Conservation (phyloP, 228 moss, liverwort and hornwort genomes). For the Sphagnum magellanicum region DNA sequence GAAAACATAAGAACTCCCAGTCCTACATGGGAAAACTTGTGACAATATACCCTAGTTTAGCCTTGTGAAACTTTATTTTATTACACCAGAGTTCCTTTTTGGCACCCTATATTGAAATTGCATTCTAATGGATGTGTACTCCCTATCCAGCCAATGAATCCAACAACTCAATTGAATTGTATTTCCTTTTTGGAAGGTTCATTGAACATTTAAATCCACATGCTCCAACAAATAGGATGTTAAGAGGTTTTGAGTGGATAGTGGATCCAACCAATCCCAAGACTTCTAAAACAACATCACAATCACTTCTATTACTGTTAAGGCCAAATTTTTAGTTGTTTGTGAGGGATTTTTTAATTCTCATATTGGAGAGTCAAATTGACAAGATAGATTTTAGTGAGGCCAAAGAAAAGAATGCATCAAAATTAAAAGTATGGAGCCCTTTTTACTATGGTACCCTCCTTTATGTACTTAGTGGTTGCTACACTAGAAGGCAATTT, state of each 20-base stretch:
- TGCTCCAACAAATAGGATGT: not conserved
- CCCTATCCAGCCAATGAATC: constrained; percentile 7
- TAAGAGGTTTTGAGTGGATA: not conserved
- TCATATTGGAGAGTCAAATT: constrained; percentile 4
- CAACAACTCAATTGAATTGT: constrained; percentile 3
- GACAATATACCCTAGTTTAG: not conserved
- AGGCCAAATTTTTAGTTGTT: constrained; percentile 13
- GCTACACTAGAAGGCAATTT: not conserved
- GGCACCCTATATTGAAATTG: constrained; percentile 3
- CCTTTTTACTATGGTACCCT: constrained; percentile 3
- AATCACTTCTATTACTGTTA: not conserved
- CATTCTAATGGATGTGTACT: constrained; percentile 1
- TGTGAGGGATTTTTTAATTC: constrained; percentile 4
- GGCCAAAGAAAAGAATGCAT: not conserved
- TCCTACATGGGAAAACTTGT: not conserved
- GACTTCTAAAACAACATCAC: not conserved
- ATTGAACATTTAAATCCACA: constrained; percentile 1
- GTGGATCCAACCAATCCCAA: constrained; percentile 1
- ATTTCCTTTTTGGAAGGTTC: not conserved
- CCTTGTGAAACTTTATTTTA: constrained; percentile 1
- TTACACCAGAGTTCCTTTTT: not conserved
- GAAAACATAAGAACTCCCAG: constrained; percentile 6
- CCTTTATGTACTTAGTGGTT: constrained; percentile 10
- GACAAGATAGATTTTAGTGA: not conserved
- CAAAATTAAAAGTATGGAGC: constrained; percentile 5